Conservation (phyloP, 1,284 basidiomycete species). For the Boletus mariae region DNA sequence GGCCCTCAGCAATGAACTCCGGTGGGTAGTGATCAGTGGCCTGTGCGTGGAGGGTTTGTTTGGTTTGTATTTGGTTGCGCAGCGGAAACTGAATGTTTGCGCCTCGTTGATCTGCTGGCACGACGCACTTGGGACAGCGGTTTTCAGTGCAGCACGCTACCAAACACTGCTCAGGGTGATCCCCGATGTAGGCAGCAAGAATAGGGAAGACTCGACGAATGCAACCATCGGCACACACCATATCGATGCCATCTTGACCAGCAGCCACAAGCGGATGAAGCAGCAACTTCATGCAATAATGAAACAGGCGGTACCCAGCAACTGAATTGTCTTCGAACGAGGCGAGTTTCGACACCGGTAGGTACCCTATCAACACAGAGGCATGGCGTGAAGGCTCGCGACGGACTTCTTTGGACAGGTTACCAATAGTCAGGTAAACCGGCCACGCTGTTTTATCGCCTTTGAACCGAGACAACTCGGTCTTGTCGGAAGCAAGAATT, state of each 20-base stretch:
- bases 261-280: neutral
- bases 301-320: neutral
- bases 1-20: neutral
- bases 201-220: conserved; percentile 14
- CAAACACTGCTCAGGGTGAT: conserved; percentile 12
- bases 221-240: conserved; percentile 19
- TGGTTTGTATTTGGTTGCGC: neutral
- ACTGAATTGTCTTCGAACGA: neutral
- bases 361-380: neutral
- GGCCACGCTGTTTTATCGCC: neutral
- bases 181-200: neutral
- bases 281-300: neutral
- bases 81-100: neutral
- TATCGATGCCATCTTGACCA: neutral
- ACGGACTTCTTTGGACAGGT: neutral
- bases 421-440: neutral
- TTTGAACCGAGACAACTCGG: neutral
- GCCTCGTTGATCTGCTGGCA: neutral
- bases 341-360: neutral
- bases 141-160: conserved; percentile 14
- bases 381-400: neutral
- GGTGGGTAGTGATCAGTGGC: neutral
- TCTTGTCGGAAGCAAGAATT: conserved; percentile 6
- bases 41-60: neutral
- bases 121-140: conserved; percentile 7